Conservation (phyloP, 140 eudicot species). For the Anethum foeniculum region DNA sequence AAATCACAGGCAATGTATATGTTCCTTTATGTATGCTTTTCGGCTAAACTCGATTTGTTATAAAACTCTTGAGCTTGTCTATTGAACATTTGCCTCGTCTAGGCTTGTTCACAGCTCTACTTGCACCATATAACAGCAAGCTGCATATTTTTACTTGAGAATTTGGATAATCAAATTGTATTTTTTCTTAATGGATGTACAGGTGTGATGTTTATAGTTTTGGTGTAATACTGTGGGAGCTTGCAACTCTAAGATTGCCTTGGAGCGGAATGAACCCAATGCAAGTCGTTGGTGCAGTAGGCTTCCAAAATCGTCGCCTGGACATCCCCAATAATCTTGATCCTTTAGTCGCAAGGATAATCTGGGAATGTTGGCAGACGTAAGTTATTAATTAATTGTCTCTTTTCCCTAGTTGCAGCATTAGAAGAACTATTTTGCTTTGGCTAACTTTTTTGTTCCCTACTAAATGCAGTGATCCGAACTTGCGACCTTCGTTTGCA, state of each 20-base stretch:
- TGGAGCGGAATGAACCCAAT: slow-evolving; percentile 99
- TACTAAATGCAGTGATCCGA: slow-evolving; percentile 61
- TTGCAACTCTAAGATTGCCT: slow-evolving; percentile 85
- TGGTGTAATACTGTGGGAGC: slow-evolving; percentile 95
- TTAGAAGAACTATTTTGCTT: neutral
- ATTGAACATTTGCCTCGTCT: neutral
- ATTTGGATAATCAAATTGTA: neutral
- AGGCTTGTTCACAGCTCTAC: neutral
- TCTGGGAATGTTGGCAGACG: slow-evolving; percentile 99
- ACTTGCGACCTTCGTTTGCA: slow-evolving; percentile 88
- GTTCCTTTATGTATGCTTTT: neutral
- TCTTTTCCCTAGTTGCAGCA: slow-evolving; percentile 13
- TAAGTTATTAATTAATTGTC: slow-evolving; percentile 23
- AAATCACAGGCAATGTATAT: neutral
- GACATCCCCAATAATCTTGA: slow-evolving; percentile 92
- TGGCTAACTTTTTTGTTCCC: neutral
- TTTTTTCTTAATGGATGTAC: slow-evolving; percentile 17
- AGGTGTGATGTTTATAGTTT: slow-evolving; percentile 98
- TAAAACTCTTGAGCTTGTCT: neutral
- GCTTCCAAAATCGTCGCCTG: slow-evolving; percentile 91
- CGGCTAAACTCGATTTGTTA: neutral
- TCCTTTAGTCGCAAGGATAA: slow-evolving; percentile 82
- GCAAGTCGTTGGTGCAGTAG: slow-evolving; percentile 99
- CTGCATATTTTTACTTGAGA: neutral
- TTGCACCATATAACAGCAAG: neutral